These are phyloP conservation scores for Plasmodium fragile DNA, from an alignment of 169 alveolate species.

Conservation along the genomic window DNA sequence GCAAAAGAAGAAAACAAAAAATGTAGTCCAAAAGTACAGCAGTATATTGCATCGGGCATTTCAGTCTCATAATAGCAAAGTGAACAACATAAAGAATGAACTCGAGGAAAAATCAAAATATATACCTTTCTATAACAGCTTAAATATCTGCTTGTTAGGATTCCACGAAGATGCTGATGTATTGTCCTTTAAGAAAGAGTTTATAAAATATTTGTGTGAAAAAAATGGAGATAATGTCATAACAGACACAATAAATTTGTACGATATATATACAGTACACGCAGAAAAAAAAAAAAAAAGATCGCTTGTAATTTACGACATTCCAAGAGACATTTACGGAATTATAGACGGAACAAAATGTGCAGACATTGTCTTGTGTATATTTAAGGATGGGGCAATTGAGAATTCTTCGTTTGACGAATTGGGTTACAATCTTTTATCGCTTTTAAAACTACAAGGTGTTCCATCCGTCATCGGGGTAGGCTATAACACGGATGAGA, in stretches of 20 bases:
- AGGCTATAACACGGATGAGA: slow-evolving; percentile 75
- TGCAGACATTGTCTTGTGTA: slow-evolving; percentile 65
- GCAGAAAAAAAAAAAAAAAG: slow-evolving; percentile 49
- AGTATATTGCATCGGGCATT: slow-evolving; percentile 19
- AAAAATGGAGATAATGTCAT: slow-evolving; percentile 37
- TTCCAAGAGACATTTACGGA: slow-evolving; percentile 72
- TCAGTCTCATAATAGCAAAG: slow-evolving; percentile 40
- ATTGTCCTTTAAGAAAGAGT: slow-evolving; percentile 55
- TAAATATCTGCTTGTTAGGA: slow-evolving; percentile 41
- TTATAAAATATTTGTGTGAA: slow-evolving; percentile 63
- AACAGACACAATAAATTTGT: slow-evolving; percentile 32
- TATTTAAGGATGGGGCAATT: slow-evolving; percentile 63
- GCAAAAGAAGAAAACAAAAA: slow-evolving; percentile 33
- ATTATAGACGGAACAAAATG: slow-evolving; percentile 77
- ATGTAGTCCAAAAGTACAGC: slow-evolving; percentile 26
- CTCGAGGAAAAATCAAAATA: slow-evolving; percentile 56
- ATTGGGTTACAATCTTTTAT: slow-evolving; percentile 78
- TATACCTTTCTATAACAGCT: slow-evolving; percentile 38
- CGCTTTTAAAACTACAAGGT: slow-evolving; percentile 83
- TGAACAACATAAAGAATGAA: slow-evolving; percentile 29
- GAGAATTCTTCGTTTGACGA: slow-evolving; percentile 65
- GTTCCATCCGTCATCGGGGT: slow-evolving; percentile 86
- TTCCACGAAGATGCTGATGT: slow-evolving; percentile 68
- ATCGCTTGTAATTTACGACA: slow-evolving; percentile 54
- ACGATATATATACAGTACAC: slow-evolving; percentile 64